Base-by-base conservation (phyloP, 2,329 filamentous ascomycete genomes). In the Stachybotrys elegans region DNA sequence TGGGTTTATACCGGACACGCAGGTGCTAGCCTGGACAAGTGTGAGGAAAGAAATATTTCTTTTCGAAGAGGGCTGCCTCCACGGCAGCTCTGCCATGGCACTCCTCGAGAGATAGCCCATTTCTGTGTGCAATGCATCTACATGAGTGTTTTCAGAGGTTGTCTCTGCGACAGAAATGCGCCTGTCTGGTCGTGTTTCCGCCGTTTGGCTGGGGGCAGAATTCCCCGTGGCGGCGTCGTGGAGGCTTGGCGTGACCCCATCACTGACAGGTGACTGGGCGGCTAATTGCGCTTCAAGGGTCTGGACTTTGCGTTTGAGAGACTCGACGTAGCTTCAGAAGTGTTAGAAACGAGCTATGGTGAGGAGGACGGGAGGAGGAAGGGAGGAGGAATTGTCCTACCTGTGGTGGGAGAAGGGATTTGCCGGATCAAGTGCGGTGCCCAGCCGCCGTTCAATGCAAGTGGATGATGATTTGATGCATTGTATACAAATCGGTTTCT, bases 81-180 rank as follows among this genome's bases (percentile, higher is more conserved):
- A 38, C n/a, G n/a, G n/a, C 9, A 44, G 40, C 20, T 47, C 45
- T 16, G 45, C 43, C 45, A 47, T 47, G 38, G 45, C 45, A 35
- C 36, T 47, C 4, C 44, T 32, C 1, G 45, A 39, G 17, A 47
- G 32, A 13, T 44, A 44, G 19, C 45, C 42, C 31, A 47, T 47
- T 34, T 47, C 45, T 4, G 37, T 38, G 20, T 44, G 42, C 17
- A 47, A 32, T 6, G 45, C 31, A 11, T 47, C 45, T 14, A 29
- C 38, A 21, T 19, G 36, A 7, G 40, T 36, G 12, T 42, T 42
- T 4, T 27, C 27, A 22, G 23, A 17, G 17, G 40, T 5, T 22
- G 16, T 8, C 17, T 23, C 17, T 8, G n/a, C 23, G 11, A 22
- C 22, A 31, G 38, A 27, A 16, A 19, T 40, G 7, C 40, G 12